A percentile compares a stretch with the other conserved stretches of the same genome.
These are phyloP conservation scores for Suillus discolor DNA, from an alignment of 768 basidiomycete genomes.

Conservation along the genomic window DNA sequence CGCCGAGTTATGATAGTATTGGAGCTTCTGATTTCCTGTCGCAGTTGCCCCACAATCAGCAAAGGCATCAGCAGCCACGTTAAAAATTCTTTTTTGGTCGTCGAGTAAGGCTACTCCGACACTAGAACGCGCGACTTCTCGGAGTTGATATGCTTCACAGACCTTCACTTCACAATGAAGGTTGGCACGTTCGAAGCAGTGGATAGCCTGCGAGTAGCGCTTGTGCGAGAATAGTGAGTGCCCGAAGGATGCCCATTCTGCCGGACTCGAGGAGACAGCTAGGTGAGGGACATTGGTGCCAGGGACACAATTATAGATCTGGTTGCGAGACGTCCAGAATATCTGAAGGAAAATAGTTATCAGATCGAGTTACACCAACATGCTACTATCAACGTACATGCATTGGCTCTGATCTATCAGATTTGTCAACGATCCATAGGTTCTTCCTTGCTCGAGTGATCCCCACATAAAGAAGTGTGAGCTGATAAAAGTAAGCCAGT, in stretches of 20 bases:
- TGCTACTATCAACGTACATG: constrained; percentile 39
- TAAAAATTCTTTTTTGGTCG: constrained; percentile 41
- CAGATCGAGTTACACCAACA: background rate
- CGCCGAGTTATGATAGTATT: constrained; percentile 46
- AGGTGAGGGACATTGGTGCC: constrained; percentile 52
- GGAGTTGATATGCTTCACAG: constrained; percentile 54
- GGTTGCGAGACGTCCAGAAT: constrained; percentile 50
- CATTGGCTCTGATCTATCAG: constrained; percentile 57
- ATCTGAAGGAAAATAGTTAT: constrained; percentile 36
- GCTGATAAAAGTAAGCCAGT: constrained; percentile 33
- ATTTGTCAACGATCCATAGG: constrained; percentile 71
- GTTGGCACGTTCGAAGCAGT: constrained; percentile 53
- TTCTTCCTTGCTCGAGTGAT: constrained; percentile 70
- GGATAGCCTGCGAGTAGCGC: constrained; percentile 49
- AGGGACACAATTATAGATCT: constrained; percentile 50
- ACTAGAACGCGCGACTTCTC: constrained; percentile 47
- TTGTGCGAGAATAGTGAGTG: constrained; percentile 39
- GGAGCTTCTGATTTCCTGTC: constrained; percentile 27
- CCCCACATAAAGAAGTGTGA: constrained; percentile 72
- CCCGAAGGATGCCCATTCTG: constrained; percentile 46
- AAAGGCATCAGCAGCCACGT: constrained; percentile 53
- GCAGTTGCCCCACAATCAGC: constrained; percentile 39
- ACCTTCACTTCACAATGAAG: constrained; percentile 46
- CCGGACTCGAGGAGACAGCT: constrained; percentile 52
- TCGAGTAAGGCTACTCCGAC: constrained; percentile 26